A percentile compares a stretch with the other conserved stretches of the same genome.
phyloP scores from a whole-genome alignment of 2,329 filamentous ascomycete genomes.

The Ceratocystis papillata region DNA sequence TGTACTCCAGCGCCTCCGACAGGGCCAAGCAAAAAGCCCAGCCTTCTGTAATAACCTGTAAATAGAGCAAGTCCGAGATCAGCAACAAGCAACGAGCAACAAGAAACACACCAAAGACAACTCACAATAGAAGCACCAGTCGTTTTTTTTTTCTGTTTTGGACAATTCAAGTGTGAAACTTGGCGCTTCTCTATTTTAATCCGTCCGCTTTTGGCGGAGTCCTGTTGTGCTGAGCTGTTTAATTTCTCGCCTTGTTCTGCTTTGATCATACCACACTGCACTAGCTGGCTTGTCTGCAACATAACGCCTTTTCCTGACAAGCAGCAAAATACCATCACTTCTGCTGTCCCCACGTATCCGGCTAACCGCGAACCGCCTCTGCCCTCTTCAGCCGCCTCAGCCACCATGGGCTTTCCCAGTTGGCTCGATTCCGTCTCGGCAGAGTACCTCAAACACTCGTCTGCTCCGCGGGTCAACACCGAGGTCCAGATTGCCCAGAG shows the following conservation, averaged over 20 bases:
- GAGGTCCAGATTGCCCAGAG: conserved; percentile 35
- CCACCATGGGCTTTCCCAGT: not conserved
- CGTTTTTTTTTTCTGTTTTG: too few species aligned
- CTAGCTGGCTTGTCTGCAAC: not conserved
- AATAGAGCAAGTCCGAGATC: not conserved
- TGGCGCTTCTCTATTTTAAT: not conserved
- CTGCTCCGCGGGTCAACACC: conserved; percentile 35
- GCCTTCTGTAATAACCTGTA: conserved; percentile 1
- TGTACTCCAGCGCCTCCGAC: not conserved
- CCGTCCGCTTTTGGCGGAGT: not conserved
- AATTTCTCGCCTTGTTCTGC: not conserved
- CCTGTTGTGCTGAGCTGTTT: not conserved
- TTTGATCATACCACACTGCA: not conserved
- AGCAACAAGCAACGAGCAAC: not conserved
- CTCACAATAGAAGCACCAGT: not conserved
- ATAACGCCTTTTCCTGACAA: not conserved
- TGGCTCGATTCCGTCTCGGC: conserved; percentile 25
- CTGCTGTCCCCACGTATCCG: not conserved
- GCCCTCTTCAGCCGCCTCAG: not conserved
- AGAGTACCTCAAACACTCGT: conserved; percentile 34
- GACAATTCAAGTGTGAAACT: too few species aligned
- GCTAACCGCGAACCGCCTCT: not conserved
- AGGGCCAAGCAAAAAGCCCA: not conserved
- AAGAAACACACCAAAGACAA: not conserved
- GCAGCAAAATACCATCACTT: not conserved